These are phyloP conservation scores for Geotrichum carabidarum DNA, from an alignment of 1,139 yeast genomes.

Conservation along the genomic window DNA sequence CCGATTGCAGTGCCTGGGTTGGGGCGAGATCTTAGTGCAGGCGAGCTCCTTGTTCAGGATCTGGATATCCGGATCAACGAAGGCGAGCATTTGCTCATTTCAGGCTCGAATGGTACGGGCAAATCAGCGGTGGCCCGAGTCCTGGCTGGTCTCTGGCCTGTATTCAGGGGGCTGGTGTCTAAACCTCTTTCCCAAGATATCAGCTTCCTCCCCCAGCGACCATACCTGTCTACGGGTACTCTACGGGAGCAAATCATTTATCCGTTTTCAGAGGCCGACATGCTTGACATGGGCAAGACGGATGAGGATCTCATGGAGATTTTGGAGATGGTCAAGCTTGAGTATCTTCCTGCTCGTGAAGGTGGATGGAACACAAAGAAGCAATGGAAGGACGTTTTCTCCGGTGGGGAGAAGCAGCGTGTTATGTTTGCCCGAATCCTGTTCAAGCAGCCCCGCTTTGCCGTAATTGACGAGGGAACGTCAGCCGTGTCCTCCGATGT, in stretches of 20 bases:
- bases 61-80: conserved; percentile 60
- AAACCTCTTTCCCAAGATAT: conserved; percentile 72
- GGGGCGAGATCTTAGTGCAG: conserved; percentile 35
- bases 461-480: conserved; percentile 86
- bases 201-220: conserved; percentile 73
- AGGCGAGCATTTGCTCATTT: conserved; percentile 68
- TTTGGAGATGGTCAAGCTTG: conserved; percentile 71
- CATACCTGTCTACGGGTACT: conserved; percentile 73
- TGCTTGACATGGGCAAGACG: conserved; percentile 63
- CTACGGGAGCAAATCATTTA: conserved; percentile 83
- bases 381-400: conserved; percentile 86
- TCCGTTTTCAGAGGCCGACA: conserved; percentile 73
- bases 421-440: conserved; percentile 83
- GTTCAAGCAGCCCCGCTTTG: conserved; percentile 75
- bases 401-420: conserved; percentile 95
- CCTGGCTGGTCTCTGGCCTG: conserved; percentile 89
- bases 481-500: conserved; percentile 90
- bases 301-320: conserved; percentile 68
- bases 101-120: conserved; percentile 88
- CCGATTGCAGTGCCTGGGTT: conserved; percentile 71
- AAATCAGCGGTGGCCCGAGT: conserved; percentile 82
- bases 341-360: conserved; percentile 63
- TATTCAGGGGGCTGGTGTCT: conserved; percentile 73
- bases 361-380: conserved; percentile 58
- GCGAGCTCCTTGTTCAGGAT: conserved; percentile 50